These are phyloP conservation scores for Panicum virgatum DNA, from an alignment of 202 grass and related monocot genomes.

Conservation along the genomic window DNA sequence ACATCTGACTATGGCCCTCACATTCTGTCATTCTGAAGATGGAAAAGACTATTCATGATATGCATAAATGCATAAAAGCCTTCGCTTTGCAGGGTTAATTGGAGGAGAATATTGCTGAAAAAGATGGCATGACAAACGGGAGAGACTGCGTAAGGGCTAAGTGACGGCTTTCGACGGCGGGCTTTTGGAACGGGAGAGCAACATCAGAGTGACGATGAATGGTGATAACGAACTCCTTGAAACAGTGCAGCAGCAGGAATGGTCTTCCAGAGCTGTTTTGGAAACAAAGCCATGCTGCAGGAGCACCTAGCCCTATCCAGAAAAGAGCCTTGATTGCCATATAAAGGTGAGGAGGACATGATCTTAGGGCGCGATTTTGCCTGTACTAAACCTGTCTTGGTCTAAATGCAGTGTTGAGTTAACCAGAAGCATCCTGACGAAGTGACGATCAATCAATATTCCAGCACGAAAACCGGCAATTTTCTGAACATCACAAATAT, in stretches of 20 bases:
- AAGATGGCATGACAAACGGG: slow-evolving; percentile 48
- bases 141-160: slow-evolving; percentile 67
- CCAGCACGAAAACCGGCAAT: not conserved
- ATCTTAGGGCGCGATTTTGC: slow-evolving; percentile 41
- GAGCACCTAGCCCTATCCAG: slow-evolving; percentile 32
- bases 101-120: slow-evolving; percentile 52
- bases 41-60: slow-evolving; percentile 39
- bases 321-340: slow-evolving; percentile 1
- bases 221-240: slow-evolving; percentile 32
- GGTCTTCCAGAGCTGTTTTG: slow-evolving; percentile 24
- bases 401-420: not conserved
- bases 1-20: slow-evolving; percentile 10
- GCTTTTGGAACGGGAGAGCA: slow-evolving; percentile 39
- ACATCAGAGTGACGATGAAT: slow-evolving; percentile 29
- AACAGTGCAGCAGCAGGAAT: slow-evolving; percentile 21
- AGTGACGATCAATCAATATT: not conserved
- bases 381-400: slow-evolving; percentile 12
- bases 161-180: slow-evolving; percentile 51
- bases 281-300: slow-evolving; percentile 27
- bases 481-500: not conserved
- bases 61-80: slow-evolving; percentile 20
- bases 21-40: slow-evolving; percentile 11
- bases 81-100: slow-evolving; percentile 36
- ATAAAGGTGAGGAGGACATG: slow-evolving; percentile 15
- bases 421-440: slow-evolving; percentile 1